phyloP scores from a whole-genome alignment of 2,329 filamentous ascomycete genomes.

The Curvularia verruculosa region DNA sequence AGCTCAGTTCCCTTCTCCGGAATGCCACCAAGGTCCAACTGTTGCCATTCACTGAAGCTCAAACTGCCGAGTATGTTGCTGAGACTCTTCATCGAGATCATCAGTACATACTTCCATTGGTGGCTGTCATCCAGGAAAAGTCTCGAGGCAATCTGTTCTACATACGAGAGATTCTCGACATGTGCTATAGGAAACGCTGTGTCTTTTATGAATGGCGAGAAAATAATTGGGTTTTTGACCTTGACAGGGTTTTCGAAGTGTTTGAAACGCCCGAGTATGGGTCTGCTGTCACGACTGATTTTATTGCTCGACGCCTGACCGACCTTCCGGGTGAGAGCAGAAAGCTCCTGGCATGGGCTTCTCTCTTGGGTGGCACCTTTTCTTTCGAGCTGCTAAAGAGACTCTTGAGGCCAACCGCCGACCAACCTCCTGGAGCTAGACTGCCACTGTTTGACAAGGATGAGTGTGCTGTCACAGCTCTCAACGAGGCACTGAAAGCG shows the following conservation, averaged over 20 bases:
- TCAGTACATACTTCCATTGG: conserved; percentile 76
- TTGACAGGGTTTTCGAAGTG: conserved; percentile 84
- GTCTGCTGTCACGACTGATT: conserved; percentile 79
- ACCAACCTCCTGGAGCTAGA: conserved; percentile 50
- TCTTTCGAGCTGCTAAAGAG: conserved; percentile 81
- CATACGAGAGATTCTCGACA: conserved; percentile 86
- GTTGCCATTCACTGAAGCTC: conserved; percentile 73
- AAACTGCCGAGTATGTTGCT: conserved; percentile 82
- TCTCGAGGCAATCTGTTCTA: conserved; percentile 90
- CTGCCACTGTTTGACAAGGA: conserved; percentile 61
- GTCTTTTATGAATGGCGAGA: conserved; percentile 90
- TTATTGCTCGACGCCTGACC: conserved; percentile 76
- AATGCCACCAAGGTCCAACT: conserved; percentile 70
- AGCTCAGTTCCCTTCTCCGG: conserved; percentile 47
- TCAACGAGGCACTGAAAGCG: conserved; percentile 81
- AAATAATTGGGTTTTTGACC: conserved; percentile 77
- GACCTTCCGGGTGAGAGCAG: conserved; percentile 77
- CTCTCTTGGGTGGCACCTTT: conserved; percentile 80
- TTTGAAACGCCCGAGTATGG: conserved; percentile 81
- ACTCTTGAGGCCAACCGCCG: conserved; percentile 73
- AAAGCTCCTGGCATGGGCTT: conserved; percentile 83
- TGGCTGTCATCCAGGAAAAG: conserved; percentile 86
- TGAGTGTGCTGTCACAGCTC: conserved; percentile 74
- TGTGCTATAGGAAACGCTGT: conserved; percentile 83
- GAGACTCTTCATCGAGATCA: conserved; percentile 75